Evolutionary conservation across 305 asterid species (phyloP).

Genomic region (Euphrasia arctica): DNA sequence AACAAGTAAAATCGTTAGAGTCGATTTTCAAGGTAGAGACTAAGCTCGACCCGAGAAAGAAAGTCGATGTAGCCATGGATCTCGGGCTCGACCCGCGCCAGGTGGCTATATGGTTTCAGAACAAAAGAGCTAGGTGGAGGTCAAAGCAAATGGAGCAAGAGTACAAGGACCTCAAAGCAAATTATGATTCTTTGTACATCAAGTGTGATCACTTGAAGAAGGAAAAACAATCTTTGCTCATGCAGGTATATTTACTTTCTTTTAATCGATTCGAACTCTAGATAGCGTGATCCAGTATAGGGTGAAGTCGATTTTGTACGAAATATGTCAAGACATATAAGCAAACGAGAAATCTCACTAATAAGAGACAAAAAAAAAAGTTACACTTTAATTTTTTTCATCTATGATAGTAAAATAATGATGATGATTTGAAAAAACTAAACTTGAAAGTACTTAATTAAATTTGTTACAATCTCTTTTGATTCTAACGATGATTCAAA

Average conservation of each 20-base stretch:
- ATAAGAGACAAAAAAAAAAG: too few species aligned
- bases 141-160: constrained; percentile 79
- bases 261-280: too few species aligned
- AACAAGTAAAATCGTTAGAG: constrained; percentile 65
- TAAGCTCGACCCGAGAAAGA: constrained; percentile 70
- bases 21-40: constrained; percentile 50
- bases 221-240: constrained; percentile 55
- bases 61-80: constrained; percentile 57
- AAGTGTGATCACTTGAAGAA: constrained; percentile 49
- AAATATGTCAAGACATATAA: too few species aligned
- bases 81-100: constrained; percentile 81
- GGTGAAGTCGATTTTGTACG: too few species aligned
- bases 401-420: too few species aligned
- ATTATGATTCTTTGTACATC: constrained; percentile 41
- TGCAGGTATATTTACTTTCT: constrained; percentile 40
- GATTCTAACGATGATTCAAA: too few species aligned
- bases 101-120: constrained; percentile 93
- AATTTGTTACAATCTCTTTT: too few species aligned
- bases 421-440: too few species aligned
- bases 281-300: too few species aligned
- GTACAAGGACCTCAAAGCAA: constrained; percentile 43
- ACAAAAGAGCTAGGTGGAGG: constrained; percentile 82
- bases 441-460: too few species aligned
- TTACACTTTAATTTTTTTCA: too few species aligned
- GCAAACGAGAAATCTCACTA: too few species aligned